Evolutionary conservation across 148 eudicot genomes (phyloP), one percentile per base, ranked within the genome.

Genomic region (Talinum fruticosum): DNA sequence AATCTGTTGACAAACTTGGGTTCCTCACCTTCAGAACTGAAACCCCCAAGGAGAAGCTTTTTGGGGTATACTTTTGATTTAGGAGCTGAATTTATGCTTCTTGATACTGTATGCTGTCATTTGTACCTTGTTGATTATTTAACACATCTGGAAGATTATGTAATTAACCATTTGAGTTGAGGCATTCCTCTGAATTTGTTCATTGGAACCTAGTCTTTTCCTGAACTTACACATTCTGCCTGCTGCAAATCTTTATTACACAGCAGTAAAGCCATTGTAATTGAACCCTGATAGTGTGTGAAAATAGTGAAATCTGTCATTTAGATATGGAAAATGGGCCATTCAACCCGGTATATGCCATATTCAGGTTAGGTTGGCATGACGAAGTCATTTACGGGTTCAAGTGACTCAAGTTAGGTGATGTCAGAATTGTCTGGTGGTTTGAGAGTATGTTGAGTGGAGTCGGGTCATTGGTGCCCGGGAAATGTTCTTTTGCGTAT

Each of bases 41-140:
- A 62, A 62, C 66, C 44, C 79, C 77, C 73, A n/a, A 78, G 34
- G 29, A 67, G 77, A 82, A 78, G 79, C n/a, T 71, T 10, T 35
- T 67, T 71, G 79, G 82, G 84, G 79, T 38, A 57, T 74, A 74
- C 77, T 74, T 66, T 71, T 68, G 69, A 15, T 75, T 35, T 34
- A 49, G 71, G 24, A 34, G 30, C 64, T 19, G 67, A 62, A 35
- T 61, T 38, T 26, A 51, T 49, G 21, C 53, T 81, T 71, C 61
- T 65, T 53, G 8, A 49, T 29, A 69, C 45, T 57, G 18, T 81
- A 32, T 71, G 44, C 19, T 73, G 76, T 51, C 28, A 62, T 62
- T 34, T 12, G 54, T 71, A 36, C 16, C 71, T 62, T 15, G 73
- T 54, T 14, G 71, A 21, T 62, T 61, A 16, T 71, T 68, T 59